Evolutionary conservation across 1,284 basidiomycete species (phyloP), one percentile per base, ranked within the genome.

Genomic region (Ganoderma resinaceum): DNA sequence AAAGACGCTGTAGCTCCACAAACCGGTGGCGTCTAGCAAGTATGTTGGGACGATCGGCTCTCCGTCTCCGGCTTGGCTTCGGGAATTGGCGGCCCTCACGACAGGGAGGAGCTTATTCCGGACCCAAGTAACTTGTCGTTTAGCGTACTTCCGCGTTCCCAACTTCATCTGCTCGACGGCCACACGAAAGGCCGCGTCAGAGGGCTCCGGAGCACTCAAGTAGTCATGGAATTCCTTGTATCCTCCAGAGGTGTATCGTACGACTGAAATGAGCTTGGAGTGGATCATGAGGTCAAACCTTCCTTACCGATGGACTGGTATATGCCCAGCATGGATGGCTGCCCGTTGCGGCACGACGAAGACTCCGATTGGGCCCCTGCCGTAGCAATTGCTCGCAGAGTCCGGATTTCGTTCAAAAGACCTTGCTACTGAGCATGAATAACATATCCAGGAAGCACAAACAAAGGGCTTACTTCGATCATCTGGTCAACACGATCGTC

Each of bases 121-220:
- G 63, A 99, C 91, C 98, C 98, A 99, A 61, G 92, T 91, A 46
- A 96, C 85, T 78, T 99, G 98, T 23, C 91, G 86, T 78, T 94
- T 95, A 0, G 98, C 95, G 77, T 99, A 99, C 79, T 96, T 93
- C 23, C 94, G 84, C 1, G 97, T 99, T 0, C 92, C 91, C 0
- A 87, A 79, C 79, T 99, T 98, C 89, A 96, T 98, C 26, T 86
- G 85, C 49, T 92, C 89, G 1, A 95, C 82, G 0, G 94, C 94
- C 23, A 82, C 79, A 9, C 79, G 69, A 74, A 93, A 95, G 7
- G 81, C 75, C 62, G 80, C 70, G 70, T 85, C 80, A 9, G 86
- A 80, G 26, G 80, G 80, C 61, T 80, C 62, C 49, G 83, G 72
- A 2, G 79, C 74, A 71, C 82, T 76, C 65, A 93, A 82, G 74